phyloP scores from a whole-genome alignment of 495 filamentous ascomycete genomes.

The Collariella sp. region DNA sequence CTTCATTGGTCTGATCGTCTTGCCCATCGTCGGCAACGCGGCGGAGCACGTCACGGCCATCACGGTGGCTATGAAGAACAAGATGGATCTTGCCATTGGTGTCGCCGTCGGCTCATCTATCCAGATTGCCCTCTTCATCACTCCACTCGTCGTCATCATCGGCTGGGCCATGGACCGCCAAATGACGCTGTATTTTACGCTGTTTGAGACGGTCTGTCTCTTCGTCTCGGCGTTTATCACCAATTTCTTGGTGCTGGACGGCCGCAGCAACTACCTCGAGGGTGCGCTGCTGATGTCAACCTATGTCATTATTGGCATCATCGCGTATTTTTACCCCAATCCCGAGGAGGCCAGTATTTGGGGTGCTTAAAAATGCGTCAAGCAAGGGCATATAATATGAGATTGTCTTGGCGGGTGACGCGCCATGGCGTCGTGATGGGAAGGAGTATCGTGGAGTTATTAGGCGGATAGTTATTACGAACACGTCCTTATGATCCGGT shows the following conservation, averaged over 20 bases:
- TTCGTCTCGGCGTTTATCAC: slow-evolving; percentile 76
- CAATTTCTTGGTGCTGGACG: slow-evolving; percentile 75
- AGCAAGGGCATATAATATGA: not conserved
- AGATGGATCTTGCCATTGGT: slow-evolving; percentile 82
- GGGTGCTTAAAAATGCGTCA: not conserved
- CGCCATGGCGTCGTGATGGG: too few relatives aligned
- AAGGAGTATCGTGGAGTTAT: too few relatives aligned
- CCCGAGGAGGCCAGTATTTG: slow-evolving; percentile 35
- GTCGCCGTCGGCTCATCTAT: slow-evolving; percentile 75
- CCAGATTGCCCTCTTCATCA: slow-evolving; percentile 77
- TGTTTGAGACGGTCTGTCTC: slow-evolving; percentile 74
- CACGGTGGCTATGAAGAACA: slow-evolving; percentile 74
- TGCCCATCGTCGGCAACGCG: slow-evolving; percentile 83
- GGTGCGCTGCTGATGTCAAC: slow-evolving; percentile 65
- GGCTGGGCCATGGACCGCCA: slow-evolving; percentile 69
- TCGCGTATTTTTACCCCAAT: slow-evolving; percentile 54
- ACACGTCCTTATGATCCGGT: too few relatives aligned
- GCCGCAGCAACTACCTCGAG: slow-evolving; percentile 73
- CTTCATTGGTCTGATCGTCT: slow-evolving; percentile 76
- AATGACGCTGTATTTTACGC: slow-evolving; percentile 76
- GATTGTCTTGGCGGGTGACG: too few relatives aligned
- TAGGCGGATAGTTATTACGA: too few relatives aligned
- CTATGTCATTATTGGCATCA: slow-evolving; percentile 60
- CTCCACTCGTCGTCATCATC: slow-evolving; percentile 67
- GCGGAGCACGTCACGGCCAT: slow-evolving; percentile 84